Conservation (phyloP, 176 grass and related monocot genomes). For the Musa acuminata region DNA sequence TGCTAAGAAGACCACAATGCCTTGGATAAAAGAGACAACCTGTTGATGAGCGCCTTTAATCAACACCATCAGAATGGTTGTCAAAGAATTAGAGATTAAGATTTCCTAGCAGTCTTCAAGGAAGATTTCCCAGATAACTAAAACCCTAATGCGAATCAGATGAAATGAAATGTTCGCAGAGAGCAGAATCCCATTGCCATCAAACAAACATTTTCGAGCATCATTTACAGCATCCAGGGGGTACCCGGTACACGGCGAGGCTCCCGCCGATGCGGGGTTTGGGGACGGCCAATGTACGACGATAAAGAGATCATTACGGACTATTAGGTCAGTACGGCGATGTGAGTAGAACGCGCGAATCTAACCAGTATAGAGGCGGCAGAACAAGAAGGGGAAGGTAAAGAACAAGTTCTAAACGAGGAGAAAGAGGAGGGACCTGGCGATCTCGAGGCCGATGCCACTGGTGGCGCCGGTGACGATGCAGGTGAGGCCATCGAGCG, state of each 20-base stretch:
- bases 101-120: neutral
- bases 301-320: no score
- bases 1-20: neutral
- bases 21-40: neutral
- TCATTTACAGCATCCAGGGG: neutral
- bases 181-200: neutral
- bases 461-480: constrained; percentile 84
- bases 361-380: neutral
- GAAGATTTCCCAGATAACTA: neutral
- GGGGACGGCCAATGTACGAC: no score
- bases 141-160: neutral
- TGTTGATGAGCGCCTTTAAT: neutral
- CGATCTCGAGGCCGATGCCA: constrained; percentile 92
- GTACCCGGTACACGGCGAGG: no score
- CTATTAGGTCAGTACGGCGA: no score
- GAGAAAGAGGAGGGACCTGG: constrained; percentile 32
- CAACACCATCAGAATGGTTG: neutral
- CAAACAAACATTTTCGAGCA: neutral
- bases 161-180: neutral
- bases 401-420: neutral
- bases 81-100: neutral
- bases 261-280: no score
- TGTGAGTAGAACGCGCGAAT: no score
- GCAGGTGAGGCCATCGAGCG: constrained; percentile 60
- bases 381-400: neutral